Evolutionary conservation across 1,284 basidiomycete genomes (phyloP), one percentile per base, ranked within the genome.

Genomic region (Pascua sp.): DNA sequence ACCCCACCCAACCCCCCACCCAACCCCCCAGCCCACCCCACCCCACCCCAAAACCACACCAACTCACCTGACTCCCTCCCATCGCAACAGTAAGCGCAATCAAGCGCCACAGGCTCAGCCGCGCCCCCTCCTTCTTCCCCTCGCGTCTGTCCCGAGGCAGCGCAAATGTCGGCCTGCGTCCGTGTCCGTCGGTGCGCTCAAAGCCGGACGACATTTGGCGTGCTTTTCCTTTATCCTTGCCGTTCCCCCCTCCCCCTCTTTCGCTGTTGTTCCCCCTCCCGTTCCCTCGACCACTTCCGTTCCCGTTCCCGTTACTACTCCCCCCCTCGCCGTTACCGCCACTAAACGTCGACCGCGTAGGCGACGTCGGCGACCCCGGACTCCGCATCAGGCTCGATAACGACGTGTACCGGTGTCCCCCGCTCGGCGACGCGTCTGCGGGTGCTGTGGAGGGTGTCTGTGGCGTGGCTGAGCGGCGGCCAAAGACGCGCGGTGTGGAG

Each of bases 51-150:
- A 2, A 42, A 5, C 16, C 17, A 15, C 0, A 16, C 8, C 2
- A 38, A 39, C 70, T 51, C 38, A 75, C 85, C 78, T 97, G 94
- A 39, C 93, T 90, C 11, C 95, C 94, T 32, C 79, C 81, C 66
- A 83, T 78, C 4, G 80, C 80, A 8, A 82, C 65, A 0, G 81
- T 82, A 47, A 84, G 72, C 16, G 78, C 74, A 57, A 82, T 73
- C 62, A 82, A 74, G 38, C 72, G 36, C 55, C 57, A 52, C 48
- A 51, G 42, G 42, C 55, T 47, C 47, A 60, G 24, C 45, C 60
- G 55, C 59, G 52, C 50, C 55, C 55, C 32, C 54, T 47, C 43
- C 48, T 44, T 46, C 57, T 60, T 16, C 53, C 50, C 16, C 45
- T 40, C 46, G n/a, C n/a, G 10, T 40, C 41, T 17, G 38, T 17